These are phyloP conservation scores for Tolypocladium tundrense DNA, from an alignment of 2,329 filamentous ascomycete genomes.

Conservation along the genomic window DNA sequence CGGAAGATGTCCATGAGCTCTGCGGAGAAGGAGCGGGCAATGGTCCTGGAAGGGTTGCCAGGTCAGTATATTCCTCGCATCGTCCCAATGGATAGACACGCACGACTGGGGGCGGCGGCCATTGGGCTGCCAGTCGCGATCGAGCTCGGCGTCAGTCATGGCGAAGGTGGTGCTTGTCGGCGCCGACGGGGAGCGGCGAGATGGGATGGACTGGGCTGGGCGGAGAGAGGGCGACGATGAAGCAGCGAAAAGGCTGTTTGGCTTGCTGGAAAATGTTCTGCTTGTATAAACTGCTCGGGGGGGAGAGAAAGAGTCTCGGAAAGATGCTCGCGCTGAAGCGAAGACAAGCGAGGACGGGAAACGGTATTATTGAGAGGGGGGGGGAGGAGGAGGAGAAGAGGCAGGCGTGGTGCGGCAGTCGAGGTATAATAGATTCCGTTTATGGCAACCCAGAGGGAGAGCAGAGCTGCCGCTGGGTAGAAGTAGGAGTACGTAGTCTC, in stretches of 20 bases:
- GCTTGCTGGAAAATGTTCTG: neutral
- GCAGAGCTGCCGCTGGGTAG: too few species aligned
- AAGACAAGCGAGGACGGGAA: neutral
- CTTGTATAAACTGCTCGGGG: neutral
- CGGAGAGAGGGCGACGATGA: neutral
- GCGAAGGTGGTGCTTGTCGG: conserved; percentile 10
- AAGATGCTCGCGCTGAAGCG: neutral
- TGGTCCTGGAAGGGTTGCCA: conserved; percentile 47
- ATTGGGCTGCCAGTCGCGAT: conserved; percentile 72
- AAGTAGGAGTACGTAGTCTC: neutral
- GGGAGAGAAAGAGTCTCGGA: neutral
- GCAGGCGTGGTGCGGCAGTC: neutral
- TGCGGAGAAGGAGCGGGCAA: conserved; percentile 77
- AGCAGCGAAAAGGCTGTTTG: neutral
- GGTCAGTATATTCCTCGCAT: neutral
- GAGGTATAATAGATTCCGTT: neutral
- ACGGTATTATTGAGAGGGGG: neutral
- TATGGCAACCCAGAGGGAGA: neutral
- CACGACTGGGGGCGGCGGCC: conserved; percentile 75
- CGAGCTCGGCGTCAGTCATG: conserved; percentile 57
- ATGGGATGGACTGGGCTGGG: neutral
- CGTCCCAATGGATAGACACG: conserved; percentile 26
- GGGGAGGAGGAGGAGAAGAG: neutral
- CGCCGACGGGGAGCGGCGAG: neutral
- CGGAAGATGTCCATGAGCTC: conserved; percentile 85